Evolutionary conservation across 2,329 filamentous ascomycete species (phyloP).

Genomic region (Alternaria ethzedia): DNA sequence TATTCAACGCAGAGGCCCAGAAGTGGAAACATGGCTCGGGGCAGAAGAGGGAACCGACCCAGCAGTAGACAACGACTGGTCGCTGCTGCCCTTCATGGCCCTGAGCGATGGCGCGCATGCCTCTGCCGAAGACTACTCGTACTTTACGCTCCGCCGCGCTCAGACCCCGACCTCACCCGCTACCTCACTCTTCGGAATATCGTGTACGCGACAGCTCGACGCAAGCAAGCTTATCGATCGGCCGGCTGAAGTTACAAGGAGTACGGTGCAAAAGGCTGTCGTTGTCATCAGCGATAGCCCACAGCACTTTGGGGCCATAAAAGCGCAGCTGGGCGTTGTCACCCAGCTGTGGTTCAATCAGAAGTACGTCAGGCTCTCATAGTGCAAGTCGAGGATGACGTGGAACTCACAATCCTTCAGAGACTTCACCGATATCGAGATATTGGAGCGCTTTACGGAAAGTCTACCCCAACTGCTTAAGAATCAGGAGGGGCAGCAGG

Average conservation of each 20-base stretch:
- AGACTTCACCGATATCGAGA: constrained; percentile 91
- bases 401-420: constrained; percentile 43
- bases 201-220: constrained; percentile 91
- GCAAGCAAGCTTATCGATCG: constrained; percentile 76
- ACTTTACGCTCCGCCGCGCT: constrained; percentile 83
- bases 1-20: constrained; percentile 69
- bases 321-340: constrained; percentile 87
- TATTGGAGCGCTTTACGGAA: constrained; percentile 88
- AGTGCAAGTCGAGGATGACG: neutral
- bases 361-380: constrained; percentile 56
- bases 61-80: constrained; percentile 85
- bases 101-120: constrained; percentile 94
- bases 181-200: constrained; percentile 92
- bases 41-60: constrained; percentile 76
- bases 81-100: constrained; percentile 93
- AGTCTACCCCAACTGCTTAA: constrained; percentile 69
- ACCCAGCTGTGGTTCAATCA: constrained; percentile 97
- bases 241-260: constrained; percentile 90
- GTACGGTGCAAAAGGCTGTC: constrained; percentile 96
- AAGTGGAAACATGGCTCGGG: constrained; percentile 93
- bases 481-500: constrained; percentile 74
- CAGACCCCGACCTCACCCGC: constrained; percentile 58
- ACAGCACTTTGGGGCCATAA: constrained; percentile 86
- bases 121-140: constrained; percentile 94
- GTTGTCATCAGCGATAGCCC: constrained; percentile 93